Percentiles rank a stretch among this genome's conserved stretches.
Conservation (phyloP, 1,139 yeast genomes). For the Geotrichum reessii region DNA sequence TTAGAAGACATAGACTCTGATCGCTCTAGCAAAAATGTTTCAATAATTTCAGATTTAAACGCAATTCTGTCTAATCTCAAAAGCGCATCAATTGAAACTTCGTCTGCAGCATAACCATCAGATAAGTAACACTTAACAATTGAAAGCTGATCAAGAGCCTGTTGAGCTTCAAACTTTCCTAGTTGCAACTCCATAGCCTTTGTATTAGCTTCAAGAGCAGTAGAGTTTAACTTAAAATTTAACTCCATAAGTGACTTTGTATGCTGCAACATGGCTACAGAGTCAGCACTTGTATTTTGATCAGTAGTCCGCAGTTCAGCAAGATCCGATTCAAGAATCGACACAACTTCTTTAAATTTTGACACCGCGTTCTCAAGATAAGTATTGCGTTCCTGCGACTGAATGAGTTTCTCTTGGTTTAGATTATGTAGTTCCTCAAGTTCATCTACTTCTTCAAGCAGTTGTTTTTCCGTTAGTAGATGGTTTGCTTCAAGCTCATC, state of each 20-base stretch:
- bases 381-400: constrained; percentile 37
- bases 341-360: constrained; percentile 33
- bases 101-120: constrained; percentile 25
- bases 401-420: constrained; percentile 33
- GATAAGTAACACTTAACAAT: constrained; percentile 27
- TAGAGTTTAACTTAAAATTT: constrained; percentile 28
- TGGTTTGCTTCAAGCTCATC: constrained; percentile 59
- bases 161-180: constrained; percentile 28
- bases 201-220: constrained; percentile 25
- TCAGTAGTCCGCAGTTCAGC: constrained; percentile 24
- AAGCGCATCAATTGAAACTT: constrained; percentile 23
- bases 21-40: constrained; percentile 19
- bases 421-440: constrained; percentile 34
- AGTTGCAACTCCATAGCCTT: constrained; percentile 31
- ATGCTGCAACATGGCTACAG: constrained; percentile 21
- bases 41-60: constrained; percentile 18
- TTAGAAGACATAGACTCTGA: constrained; percentile 10
- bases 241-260: constrained; percentile 28
- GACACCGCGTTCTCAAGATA: constrained; percentile 34
- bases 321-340: constrained; percentile 31
- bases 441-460: constrained; percentile 42
- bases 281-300: constrained; percentile 21
- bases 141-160: constrained; percentile 30
- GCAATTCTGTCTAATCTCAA: constrained; percentile 21
- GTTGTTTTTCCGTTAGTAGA: constrained; percentile 49